A percentile compares a stretch with the other conserved stretches of the same genome.
These are phyloP conservation scores for Tremellales sp. DNA, from an alignment of 1,284 basidiomycete species.

Conservation along the genomic window DNA sequence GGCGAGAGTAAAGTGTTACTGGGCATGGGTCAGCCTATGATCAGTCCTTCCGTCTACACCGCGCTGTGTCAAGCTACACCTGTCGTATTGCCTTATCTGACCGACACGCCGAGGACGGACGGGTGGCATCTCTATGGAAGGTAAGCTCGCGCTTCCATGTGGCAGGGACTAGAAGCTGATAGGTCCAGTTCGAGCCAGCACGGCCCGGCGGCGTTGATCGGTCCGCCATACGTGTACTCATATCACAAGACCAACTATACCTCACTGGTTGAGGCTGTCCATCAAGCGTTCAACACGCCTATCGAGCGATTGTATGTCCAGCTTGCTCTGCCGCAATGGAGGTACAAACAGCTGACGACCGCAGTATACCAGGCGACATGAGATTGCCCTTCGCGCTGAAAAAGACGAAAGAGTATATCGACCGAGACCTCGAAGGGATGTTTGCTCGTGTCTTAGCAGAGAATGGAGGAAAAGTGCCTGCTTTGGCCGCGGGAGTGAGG, in stretches of 20 bases:
- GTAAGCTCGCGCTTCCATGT: conserved; percentile 11
- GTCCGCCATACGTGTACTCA: conserved; percentile 41
- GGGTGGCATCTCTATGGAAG: conserved; percentile 33
- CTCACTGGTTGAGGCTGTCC: conserved; percentile 18
- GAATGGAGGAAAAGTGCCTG: conserved; percentile 20
- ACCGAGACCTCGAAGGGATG: conserved; percentile 26
- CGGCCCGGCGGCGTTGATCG: conserved; percentile 34
- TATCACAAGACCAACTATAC: conserved; percentile 30
- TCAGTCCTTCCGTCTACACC: conserved; percentile 40
- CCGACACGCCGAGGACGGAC: conserved; percentile 11
- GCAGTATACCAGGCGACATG: conserved; percentile 33
- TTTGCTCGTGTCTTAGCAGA: conserved; percentile 9
- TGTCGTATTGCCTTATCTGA: conserved; percentile 38
- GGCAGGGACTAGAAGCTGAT: background rate
- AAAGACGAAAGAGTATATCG: conserved; percentile 18
- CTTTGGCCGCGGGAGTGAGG: conserved; percentile 10
- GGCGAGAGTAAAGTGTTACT: conserved; percentile 33
- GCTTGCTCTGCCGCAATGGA: background rate
- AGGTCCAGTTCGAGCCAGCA: conserved; percentile 25
- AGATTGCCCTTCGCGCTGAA: conserved; percentile 13
- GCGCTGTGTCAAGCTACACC: conserved; percentile 45
- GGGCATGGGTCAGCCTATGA: conserved; percentile 37
- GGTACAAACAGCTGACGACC: no score
- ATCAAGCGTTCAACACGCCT: conserved; percentile 23
- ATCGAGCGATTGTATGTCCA: conserved; percentile 23